These are phyloP conservation scores for Syncephalastrum racemosum DNA, from an alignment of 371 early-diverging fungal genomes.

Conservation along the genomic window DNA sequence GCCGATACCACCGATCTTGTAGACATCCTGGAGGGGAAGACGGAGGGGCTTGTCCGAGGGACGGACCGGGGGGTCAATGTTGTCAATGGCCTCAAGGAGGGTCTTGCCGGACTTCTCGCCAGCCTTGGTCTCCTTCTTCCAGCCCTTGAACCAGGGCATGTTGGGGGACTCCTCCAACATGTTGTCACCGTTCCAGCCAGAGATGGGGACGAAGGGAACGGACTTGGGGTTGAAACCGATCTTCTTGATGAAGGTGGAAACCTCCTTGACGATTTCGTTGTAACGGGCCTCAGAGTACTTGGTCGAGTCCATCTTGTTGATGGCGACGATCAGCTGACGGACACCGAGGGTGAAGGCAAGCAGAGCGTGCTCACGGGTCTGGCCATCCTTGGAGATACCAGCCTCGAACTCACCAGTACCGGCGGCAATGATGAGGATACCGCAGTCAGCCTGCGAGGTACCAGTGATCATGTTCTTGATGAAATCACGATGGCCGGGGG, in stretches of 20 bases:
- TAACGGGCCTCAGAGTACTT: constrained; percentile 49
- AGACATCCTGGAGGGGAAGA: constrained; percentile 93
- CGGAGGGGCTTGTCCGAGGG: constrained; percentile 95
- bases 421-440: constrained; percentile 94
- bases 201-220: constrained; percentile 96
- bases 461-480: constrained; percentile 99
- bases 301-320: constrained; percentile 92
- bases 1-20: constrained; percentile 98
- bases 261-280: constrained; percentile 93
- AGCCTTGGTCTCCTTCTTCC: constrained; percentile 89
- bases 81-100: constrained; percentile 92
- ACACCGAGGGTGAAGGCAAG: constrained; percentile 96
- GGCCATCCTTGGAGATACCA: constrained; percentile 97
- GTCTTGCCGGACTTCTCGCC: constrained; percentile 82
- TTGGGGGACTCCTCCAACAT: constrained; percentile 90
- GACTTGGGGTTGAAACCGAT: constrained; percentile 90
- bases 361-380: constrained; percentile 98
- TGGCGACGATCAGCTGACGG: constrained; percentile 92
- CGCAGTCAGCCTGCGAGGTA: constrained; percentile 78
- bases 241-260: constrained; percentile 91
- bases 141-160: constrained; percentile 98
- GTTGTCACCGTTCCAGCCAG: constrained; percentile 97
- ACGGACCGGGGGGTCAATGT: constrained; percentile 89
- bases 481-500: constrained; percentile 99
- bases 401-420: constrained; percentile 96